phyloP scores from a whole-genome alignment of 495 filamentous ascomycete genomes.

The Penicillium coprophilum region DNA sequence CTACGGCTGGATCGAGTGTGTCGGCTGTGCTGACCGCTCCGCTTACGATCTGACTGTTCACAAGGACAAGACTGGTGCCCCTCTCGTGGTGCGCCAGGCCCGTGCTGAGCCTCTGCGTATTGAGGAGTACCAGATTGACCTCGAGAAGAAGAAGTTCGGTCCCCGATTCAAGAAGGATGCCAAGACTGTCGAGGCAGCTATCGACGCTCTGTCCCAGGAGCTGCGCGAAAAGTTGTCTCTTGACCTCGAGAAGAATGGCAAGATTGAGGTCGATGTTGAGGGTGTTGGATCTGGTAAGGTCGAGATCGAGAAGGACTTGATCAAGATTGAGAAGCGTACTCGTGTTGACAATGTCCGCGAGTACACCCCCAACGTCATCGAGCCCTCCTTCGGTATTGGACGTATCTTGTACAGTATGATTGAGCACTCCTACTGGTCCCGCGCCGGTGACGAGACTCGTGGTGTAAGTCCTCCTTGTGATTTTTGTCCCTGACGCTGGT shows the following conservation, averaged over 20 bases:
- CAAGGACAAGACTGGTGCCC: conserved; percentile 76
- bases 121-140: conserved; percentile 70
- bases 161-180: conserved; percentile 79
- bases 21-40: conserved; percentile 80
- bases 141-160: conserved; percentile 84
- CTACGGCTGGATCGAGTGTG: conserved; percentile 85
- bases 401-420: conserved; percentile 75
- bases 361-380: conserved; percentile 81
- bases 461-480: conserved; percentile 49
- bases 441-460: conserved; percentile 61
- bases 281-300: conserved; percentile 64
- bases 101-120: conserved; percentile 64
- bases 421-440: conserved; percentile 78
- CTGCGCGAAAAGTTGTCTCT: conserved; percentile 67
- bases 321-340: conserved; percentile 69
- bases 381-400: conserved; percentile 84
- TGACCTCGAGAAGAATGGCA: conserved; percentile 63
- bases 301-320: conserved; percentile 67
- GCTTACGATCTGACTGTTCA: conserved; percentile 79
- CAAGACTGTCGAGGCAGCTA: conserved; percentile 67
- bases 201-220: conserved; percentile 67
- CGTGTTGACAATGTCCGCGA: conserved; percentile 68
- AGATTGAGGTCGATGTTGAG: conserved; percentile 64
- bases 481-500: neutral
- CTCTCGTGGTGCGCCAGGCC: conserved; percentile 67